These are phyloP conservation scores for Aspergillus mulundensis DNA, from an alignment of 495 filamentous ascomycete species.

Conservation along the genomic window DNA sequence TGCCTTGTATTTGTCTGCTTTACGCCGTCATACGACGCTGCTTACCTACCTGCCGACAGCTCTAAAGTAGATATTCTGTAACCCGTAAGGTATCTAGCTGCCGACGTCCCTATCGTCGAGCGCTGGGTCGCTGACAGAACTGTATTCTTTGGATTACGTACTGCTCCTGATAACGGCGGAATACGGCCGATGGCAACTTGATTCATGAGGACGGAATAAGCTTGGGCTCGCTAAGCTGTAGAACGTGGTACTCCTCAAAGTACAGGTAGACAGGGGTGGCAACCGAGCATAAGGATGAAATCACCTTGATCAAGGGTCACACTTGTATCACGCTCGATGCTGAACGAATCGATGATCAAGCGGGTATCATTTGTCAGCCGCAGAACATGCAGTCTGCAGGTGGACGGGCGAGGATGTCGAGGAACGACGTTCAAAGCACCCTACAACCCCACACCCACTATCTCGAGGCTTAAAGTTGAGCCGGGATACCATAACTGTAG, in stretches of 20 bases:
- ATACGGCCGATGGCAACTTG: neutral
- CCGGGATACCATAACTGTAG: too few species aligned
- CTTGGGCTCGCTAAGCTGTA: neutral
- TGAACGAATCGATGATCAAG: neutral
- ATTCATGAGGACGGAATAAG: conserved; percentile 12
- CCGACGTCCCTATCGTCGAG: neutral
- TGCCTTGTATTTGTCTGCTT: neutral
- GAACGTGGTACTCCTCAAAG: neutral
- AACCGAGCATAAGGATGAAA: neutral
- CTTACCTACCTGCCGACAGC: neutral
- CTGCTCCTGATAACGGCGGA: conserved; percentile 5
- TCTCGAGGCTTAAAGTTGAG: too few species aligned
- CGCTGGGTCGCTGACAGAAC: neutral
- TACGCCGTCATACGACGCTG: conserved; percentile 1
- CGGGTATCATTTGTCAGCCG: conserved; percentile 2
- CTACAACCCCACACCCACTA: neutral
- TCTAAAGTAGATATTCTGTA: neutral
- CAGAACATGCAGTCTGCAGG: neutral
- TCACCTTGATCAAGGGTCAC: neutral
- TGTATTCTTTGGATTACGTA: conserved; percentile 5
- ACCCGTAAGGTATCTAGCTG: too few species aligned
- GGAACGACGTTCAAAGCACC: too few species aligned
- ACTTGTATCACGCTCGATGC: neutral
- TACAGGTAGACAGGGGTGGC: neutral
- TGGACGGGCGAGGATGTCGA: neutral